Evolutionary conservation across 2,329 filamentous ascomycete species (phyloP).

Genomic region (Atkinsonella hypoxylon): DNA sequence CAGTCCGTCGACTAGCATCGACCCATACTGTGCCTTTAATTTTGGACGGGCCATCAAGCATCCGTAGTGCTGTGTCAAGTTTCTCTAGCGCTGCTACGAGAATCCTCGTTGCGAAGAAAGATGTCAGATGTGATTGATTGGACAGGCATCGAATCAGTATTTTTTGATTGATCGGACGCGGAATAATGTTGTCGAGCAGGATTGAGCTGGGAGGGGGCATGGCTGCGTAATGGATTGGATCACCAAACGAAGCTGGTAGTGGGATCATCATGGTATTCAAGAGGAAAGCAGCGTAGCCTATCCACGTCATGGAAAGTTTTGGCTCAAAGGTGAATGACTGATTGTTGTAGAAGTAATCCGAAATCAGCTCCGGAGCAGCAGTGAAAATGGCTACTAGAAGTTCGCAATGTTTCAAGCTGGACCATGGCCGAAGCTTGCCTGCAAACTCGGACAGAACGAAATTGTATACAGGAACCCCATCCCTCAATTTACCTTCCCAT

Average conservation of each 20-base stretch:
- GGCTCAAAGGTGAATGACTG: slow-evolving; percentile 78
- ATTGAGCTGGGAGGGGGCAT: slow-evolving; percentile 69
- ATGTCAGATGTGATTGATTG: slow-evolving; percentile 64
- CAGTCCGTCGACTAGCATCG: slow-evolving; percentile 54
- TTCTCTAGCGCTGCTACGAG: slow-evolving; percentile 72
- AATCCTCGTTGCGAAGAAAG: slow-evolving; percentile 73
- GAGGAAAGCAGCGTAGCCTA: slow-evolving; percentile 81
- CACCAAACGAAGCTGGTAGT: slow-evolving; percentile 61
- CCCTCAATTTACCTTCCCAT: slow-evolving; percentile 55
- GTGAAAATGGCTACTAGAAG: slow-evolving; percentile 70
- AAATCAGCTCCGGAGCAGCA: slow-evolving; percentile 72
- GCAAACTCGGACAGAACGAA: slow-evolving; percentile 67
- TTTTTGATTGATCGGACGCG: slow-evolving; percentile 69
- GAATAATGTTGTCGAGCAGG: slow-evolving; percentile 76
- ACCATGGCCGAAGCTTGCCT: slow-evolving; percentile 70
- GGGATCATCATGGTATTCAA: slow-evolving; percentile 69
- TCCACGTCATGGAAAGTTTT: slow-evolving; percentile 86
- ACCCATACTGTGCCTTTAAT: slow-evolving; percentile 45
- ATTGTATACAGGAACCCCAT: slow-evolving; percentile 66
- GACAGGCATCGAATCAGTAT: slow-evolving; percentile 69
- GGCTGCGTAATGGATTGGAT: slow-evolving; percentile 44
- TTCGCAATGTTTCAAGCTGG: slow-evolving; percentile 68
- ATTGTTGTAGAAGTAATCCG: slow-evolving; percentile 75
- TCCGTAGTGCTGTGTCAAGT: slow-evolving; percentile 49
- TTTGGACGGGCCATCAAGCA: slow-evolving; percentile 39